Conservation (phyloP, 2,329 filamentous ascomycete species). For the Parastagonospora avenae region DNA sequence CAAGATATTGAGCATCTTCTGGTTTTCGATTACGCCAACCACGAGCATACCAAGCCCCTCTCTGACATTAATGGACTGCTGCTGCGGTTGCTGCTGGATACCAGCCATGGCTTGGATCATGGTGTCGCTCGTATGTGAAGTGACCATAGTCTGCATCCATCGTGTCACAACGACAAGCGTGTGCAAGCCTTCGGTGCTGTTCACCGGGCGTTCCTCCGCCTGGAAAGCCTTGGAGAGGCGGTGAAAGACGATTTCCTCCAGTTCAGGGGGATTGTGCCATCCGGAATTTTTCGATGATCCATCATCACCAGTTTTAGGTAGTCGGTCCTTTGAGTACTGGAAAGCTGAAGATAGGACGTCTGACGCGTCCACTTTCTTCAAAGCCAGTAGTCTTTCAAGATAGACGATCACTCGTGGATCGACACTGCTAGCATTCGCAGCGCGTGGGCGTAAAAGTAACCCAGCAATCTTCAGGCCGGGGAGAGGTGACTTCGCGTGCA, state of each 20-base stretch:
- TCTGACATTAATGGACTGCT: slow-evolving; percentile 65
- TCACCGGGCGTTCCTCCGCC: slow-evolving; percentile 38
- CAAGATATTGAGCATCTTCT: slow-evolving; percentile 60
- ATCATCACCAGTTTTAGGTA: slow-evolving; percentile 27
- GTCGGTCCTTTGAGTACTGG: slow-evolving; percentile 42
- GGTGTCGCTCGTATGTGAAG: slow-evolving; percentile 45
- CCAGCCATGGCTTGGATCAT: slow-evolving; percentile 49
- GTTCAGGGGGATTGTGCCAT: slow-evolving; percentile 42
- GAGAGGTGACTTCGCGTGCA: slow-evolving; percentile 41
- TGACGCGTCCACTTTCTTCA: slow-evolving; percentile 41
- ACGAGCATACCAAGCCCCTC: slow-evolving; percentile 69
- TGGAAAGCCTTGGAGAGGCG: slow-evolving; percentile 43
- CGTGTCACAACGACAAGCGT: slow-evolving; percentile 37
- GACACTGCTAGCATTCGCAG: slow-evolving; percentile 27
- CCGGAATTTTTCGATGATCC: slow-evolving; percentile 24
- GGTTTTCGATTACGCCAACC: slow-evolving; percentile 66
- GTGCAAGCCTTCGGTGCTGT: slow-evolving; percentile 35
- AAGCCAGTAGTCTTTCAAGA: slow-evolving; percentile 39
- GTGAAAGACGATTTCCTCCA: slow-evolving; percentile 47
- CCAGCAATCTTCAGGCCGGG: slow-evolving; percentile 43
- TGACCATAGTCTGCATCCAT: slow-evolving; percentile 50
- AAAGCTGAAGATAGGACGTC: slow-evolving; percentile 42
- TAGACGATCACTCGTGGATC: slow-evolving; percentile 45
- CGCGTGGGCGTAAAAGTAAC: slow-evolving; percentile 40
- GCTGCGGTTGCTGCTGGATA: slow-evolving; percentile 55